Conservation (phyloP, 179 eudicot genomes). For the Corrigiola litoralis region DNA sequence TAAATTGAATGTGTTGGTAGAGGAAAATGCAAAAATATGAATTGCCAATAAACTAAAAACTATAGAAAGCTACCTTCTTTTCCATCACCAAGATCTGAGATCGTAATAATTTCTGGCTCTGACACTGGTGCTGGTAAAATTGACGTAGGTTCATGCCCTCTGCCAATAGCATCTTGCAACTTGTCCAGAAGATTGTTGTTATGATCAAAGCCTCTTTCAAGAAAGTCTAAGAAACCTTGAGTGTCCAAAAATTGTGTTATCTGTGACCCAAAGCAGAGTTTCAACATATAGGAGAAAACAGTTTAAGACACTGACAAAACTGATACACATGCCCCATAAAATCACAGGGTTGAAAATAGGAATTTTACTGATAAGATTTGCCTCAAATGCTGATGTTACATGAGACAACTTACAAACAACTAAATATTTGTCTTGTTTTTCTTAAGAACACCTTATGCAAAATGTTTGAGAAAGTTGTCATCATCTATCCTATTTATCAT, state of each 20-base stretch:
- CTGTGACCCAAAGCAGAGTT: conserved; percentile 39
- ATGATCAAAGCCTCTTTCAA: conserved; percentile 88
- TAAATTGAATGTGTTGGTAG: not conserved
- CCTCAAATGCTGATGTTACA: too few species aligned
- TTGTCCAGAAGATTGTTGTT: conserved; percentile 86
- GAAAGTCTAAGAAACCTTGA: conserved; percentile 94
- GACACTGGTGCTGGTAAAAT: conserved; percentile 54
- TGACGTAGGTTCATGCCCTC: conserved; percentile 89
- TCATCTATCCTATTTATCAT: too few species aligned
- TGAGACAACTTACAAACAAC: too few species aligned
- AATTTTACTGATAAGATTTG: too few species aligned
- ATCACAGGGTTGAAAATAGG: too few species aligned
- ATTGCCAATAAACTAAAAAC: not conserved
- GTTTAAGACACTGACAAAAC: not conserved
- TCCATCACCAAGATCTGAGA: conserved; percentile 61
- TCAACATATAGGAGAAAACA: not conserved
- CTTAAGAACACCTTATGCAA: too few species aligned
- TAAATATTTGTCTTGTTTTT: too few species aligned
- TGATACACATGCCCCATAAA: conserved; percentile 8
- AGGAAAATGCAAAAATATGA: not conserved
- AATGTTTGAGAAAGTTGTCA: too few species aligned
- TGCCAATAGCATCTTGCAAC: conserved; percentile 97
- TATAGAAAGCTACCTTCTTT: conserved; percentile 38
- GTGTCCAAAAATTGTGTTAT: conserved; percentile 87
- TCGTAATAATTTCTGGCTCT: conserved; percentile 84